These are phyloP conservation scores for Ricinus communis DNA, from an alignment of 345 rosid genomes.

Conservation along the genomic window DNA sequence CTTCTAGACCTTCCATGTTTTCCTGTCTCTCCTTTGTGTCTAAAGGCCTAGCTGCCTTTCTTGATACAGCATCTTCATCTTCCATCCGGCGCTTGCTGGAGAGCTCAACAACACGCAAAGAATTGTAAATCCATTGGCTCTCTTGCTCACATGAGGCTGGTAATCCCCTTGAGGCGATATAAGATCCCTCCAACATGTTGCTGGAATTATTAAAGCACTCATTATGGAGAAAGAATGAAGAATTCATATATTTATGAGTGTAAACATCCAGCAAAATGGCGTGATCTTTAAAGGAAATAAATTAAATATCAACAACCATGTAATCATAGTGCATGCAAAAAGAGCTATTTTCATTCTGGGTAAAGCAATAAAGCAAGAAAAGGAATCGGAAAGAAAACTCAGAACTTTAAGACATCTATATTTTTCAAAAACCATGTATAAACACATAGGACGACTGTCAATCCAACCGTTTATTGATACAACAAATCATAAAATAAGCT, in stretches of 20 bases:
- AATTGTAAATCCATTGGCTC: slow-evolving; percentile 45
- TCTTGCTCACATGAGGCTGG: slow-evolving; percentile 48
- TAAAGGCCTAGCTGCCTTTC: slow-evolving; percentile 27
- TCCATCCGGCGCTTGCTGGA: slow-evolving; percentile 37
- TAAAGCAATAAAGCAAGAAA: background rate
- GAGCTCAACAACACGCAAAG: slow-evolving; percentile 36
- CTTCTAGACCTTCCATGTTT: slow-evolving; percentile 5
- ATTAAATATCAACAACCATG: slow-evolving; percentile 1
- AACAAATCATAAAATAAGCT: background rate
- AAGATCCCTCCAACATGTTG: slow-evolving; percentile 57
- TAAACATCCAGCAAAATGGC: background rate
- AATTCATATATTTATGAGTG: background rate
- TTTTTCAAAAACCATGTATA: background rate
- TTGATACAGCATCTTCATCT: slow-evolving; percentile 24
- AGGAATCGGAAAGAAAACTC: background rate
- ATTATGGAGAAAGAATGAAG: too few relatives aligned
- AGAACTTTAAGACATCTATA: background rate
- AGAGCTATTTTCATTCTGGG: background rate
- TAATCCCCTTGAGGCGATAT: slow-evolving; percentile 42
- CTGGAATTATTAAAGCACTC: background rate
- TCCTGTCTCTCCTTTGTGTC: slow-evolving; percentile 14
- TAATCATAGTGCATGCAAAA: too few relatives aligned
- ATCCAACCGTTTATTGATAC: background rate
- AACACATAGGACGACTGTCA: background rate
- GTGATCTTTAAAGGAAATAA: slow-evolving; percentile 1